These are phyloP conservation scores for Samsoniella hepiali DNA, from an alignment of 2,329 filamentous ascomycete genomes.

Conservation along the genomic window DNA sequence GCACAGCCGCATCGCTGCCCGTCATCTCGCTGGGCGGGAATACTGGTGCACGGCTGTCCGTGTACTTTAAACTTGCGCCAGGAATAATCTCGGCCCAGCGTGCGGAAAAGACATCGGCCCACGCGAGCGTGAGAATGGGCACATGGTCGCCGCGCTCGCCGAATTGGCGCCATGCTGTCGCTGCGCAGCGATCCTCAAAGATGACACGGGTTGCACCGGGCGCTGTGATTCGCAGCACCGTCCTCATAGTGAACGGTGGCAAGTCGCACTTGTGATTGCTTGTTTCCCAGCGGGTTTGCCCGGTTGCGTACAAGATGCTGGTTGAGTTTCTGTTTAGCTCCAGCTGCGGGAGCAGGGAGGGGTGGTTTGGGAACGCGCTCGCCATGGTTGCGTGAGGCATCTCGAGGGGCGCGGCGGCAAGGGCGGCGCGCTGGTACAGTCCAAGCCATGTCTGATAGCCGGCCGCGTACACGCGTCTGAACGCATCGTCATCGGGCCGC, in stretches of 20 bases:
- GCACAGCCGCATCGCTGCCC: background rate
- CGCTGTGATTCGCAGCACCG: background rate
- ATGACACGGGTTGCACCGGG: background rate
- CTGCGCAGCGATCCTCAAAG: background rate
- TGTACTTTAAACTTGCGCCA: conserved; percentile 11
- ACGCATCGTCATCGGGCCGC: conserved; percentile 15
- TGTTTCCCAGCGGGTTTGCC: background rate
- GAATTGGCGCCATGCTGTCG: background rate
- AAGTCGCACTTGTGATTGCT: background rate
- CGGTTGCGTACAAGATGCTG: background rate
- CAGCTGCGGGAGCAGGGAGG: conserved; percentile 7
- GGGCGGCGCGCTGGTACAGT: background rate
- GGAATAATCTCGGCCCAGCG: conserved; percentile 21
- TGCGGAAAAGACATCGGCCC: conserved; percentile 21
- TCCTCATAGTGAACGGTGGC: conserved; percentile 8
- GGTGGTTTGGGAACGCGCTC: conserved; percentile 15
- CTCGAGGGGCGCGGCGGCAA: background rate
- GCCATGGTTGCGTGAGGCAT: background rate
- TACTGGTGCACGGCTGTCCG: conserved; percentile 10
- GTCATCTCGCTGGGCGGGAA: background rate
- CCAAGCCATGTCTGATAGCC: conserved; percentile 16
- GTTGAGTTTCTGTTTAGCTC: conserved; percentile 2
- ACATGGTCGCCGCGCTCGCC: conserved; percentile 7
- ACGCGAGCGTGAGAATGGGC: conserved; percentile 22
- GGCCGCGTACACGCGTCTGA: conserved; percentile 10